Evolutionary conservation across 2,329 filamentous ascomycete species (phyloP), one percentile per base, ranked within the genome.

Genomic region (Celoporthe dispersa): DNA sequence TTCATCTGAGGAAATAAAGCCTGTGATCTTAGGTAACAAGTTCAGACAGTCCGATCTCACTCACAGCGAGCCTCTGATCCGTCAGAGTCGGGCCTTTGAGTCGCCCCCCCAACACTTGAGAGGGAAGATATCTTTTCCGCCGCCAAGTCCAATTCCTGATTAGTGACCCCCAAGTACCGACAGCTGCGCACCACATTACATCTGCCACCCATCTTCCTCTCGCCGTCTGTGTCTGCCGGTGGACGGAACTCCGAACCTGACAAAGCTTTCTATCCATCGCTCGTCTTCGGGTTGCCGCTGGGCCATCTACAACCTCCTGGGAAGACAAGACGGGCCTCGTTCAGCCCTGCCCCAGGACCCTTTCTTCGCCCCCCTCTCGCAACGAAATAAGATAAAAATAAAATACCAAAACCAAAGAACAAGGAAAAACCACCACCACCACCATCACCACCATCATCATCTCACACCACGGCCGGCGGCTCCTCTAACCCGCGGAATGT

Each of bases 71-170:
- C 44, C 22, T 7, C n/a, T n/a, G 7, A n/a, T 6, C 44, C 9
- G 22, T 5, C 44, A 48, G 44, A 48, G 51, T 55, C 8, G 25
- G n/a, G 14, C 53, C 25, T 31, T 31, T 19, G 53, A 31, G 25
- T 28, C 3, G 25, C 48, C n/a, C 28, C 12, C 53, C 51, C 7
- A 57, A 8, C 25, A 57, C 53, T 19, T 19, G 53, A 57, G 25
- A 44, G 70, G 70, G 70, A 70, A 68, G n/a, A 71, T 71, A 71
- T 65, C 70, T 71, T 71, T 70, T 71, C 70, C 70, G 70, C 64
- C 35, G 48, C 41, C 67, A 39, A 16, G 62, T 31, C 62, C 37
- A 37, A 33, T n/a, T 57, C 8, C 62, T 55, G 41, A 33, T n/a
- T 57, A 41, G 53, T 19, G 51, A 33, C 8, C 25, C 51, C 11